Evolutionary conservation across 768 basidiomycete genomes (phyloP).

Genomic region (Rhizopogon salebrosus): DNA sequence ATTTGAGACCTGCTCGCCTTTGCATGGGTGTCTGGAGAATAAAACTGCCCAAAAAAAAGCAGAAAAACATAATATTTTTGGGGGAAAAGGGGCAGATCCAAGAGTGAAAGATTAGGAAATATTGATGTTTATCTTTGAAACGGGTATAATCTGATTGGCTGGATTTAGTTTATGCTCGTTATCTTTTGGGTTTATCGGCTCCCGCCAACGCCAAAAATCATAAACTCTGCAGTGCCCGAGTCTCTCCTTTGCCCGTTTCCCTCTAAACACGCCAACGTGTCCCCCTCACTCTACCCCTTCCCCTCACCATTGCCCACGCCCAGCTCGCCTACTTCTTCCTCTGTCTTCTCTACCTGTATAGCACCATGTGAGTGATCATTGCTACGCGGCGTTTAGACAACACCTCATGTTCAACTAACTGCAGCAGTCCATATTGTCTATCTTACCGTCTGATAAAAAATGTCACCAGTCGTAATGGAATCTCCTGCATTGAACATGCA

Average conservation of each 20-base stretch:
- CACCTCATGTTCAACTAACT: neutral
- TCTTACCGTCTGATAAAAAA: constrained; percentile 27
- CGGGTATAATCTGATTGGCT: constrained; percentile 30
- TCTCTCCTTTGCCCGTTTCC: constrained; percentile 21
- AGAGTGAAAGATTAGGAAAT: neutral
- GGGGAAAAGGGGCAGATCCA: neutral
- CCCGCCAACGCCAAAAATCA: constrained; percentile 31
- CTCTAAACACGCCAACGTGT: constrained; percentile 10
- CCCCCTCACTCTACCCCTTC: neutral
- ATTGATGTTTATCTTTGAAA: constrained; percentile 19
- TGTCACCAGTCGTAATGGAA: constrained; percentile 58
- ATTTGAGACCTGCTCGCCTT: neutral
- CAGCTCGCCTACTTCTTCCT: neutral
- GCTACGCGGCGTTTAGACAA: neutral
- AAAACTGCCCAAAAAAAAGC: neutral
- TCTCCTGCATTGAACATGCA: constrained; percentile 48
- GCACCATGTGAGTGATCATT: neutral
- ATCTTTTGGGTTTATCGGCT: constrained; percentile 36
- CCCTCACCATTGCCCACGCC: constrained; percentile 1
- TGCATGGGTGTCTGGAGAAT: neutral
- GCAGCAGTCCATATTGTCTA: constrained; percentile 21
- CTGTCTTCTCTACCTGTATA: neutral
- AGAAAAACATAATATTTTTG: neutral
- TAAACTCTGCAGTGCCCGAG: constrained; percentile 21
- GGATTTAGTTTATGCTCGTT: constrained; percentile 25